These are phyloP conservation scores for Francoa sonchifolia DNA, from an alignment of 441 rosid species.

Conservation along the genomic window DNA sequence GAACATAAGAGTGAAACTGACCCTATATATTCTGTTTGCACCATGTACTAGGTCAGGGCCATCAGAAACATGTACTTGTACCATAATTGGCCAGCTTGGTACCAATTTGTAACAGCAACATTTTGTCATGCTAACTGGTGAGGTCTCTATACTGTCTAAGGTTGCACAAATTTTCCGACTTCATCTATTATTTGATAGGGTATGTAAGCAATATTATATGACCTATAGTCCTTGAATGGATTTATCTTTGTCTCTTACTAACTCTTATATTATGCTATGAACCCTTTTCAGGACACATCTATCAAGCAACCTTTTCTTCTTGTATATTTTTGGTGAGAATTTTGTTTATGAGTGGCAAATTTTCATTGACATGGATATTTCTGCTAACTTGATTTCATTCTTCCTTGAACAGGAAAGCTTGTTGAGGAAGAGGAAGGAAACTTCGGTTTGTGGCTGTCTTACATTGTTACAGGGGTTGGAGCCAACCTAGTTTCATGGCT, in stretches of 20 bases:
- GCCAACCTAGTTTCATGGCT: conserved; percentile 91
- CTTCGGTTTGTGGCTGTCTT: conserved; percentile 73
- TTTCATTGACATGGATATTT: conserved; percentile 9
- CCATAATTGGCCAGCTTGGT: conserved; percentile 72
- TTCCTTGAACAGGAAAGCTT: conserved; percentile 54
- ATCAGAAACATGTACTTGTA: conserved; percentile 63
- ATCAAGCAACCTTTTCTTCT: conserved; percentile 88
- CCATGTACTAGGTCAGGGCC: conserved; percentile 33
- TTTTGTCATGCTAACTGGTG: conserved; percentile 91
- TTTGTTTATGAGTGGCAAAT: conserved; percentile 11
- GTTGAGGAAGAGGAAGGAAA: conserved; percentile 90
- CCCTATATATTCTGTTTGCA: no score
- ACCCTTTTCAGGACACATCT: conserved; percentile 63
- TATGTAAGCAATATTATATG: no score
- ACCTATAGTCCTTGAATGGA: no score
- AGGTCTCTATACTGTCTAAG: conserved; percentile 13
- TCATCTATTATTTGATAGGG: no score
- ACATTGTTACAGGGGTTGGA: conserved; percentile 72
- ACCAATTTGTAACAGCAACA: conserved; percentile 80
- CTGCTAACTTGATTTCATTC: conserved; percentile 4
- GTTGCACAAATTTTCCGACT: neutral
- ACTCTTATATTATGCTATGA: neutral
- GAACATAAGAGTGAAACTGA: neutral
- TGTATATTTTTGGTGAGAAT: conserved; percentile 78
- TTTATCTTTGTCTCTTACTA: neutral